Evolutionary conservation across 768 basidiomycete genomes (phyloP), one percentile per base, ranked within the genome.

Genomic region (Termitomyces sp.): DNA sequence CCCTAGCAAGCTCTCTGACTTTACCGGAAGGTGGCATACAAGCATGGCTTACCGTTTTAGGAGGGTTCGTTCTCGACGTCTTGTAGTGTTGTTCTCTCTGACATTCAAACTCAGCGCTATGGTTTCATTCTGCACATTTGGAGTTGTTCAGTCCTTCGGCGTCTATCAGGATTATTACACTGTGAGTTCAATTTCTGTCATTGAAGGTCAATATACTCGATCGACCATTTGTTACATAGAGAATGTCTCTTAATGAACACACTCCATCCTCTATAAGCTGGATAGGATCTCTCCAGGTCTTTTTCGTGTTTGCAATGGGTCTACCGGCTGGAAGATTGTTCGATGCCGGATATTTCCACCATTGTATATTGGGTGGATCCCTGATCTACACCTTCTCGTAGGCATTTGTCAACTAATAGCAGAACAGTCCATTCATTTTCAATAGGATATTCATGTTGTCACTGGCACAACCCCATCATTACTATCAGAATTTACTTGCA

Each of bases 161-260:
- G 77, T 80, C 18, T 81, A 76, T 60, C 76, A 80, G 61, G 79
- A 80, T 57, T 79, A 75, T 53, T 81, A 81, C 53, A 76, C 74
- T 23, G 77, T 78, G 33, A 62, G 61, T 20, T 29, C 20, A 18
- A 38, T 22, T n/a, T n/a, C n/a, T 31, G 20, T 47, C n/a, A n/a
- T n/a, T n/a, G n/a, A 25, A 31, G 18, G 35, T 39, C 44, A 18
- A 38, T 52, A 38, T 15, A 11, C 38, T 32, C 31, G 51, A 20
- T 20, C 32, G 32, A 40, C 18, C 7, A 23, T 2, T 27, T 40
- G n/a, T n/a, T n/a, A 18, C 50, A 44, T 48, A 76, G 74, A 70
- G 73, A 25, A 60, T 68, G 22, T 71, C 67, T 16, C 64, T 79
- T 48, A 69, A 53, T 0, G 70, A 70, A 52, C 72, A 74, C 56